Base-by-base conservation (phyloP, 441 rosid species). In the Mallotus repandus region DNA sequence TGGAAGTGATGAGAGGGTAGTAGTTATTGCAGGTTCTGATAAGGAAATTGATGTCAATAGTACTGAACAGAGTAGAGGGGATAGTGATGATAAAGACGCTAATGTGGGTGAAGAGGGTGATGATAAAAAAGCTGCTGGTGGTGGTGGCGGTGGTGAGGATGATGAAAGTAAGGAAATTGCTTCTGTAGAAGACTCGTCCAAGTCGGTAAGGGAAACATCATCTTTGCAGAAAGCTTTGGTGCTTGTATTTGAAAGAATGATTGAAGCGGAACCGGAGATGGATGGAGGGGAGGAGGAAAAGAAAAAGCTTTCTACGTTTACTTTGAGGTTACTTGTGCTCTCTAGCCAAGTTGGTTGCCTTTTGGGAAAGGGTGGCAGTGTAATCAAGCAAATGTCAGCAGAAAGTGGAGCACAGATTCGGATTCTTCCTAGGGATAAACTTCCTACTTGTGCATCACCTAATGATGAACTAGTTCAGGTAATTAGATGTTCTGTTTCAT, bases 391-490 rank as follows among this genome's bases (percentile, higher is more conserved):
- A 83, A 88, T 84, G 86, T 72, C 84, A 41, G 65, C 86, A 22
- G 87, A 84, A 63, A 89, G 93, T 80, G 89, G 94, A 67, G 90
- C 94, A 32, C 87, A 91, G 50, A 85, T 91, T 75, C 88, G 84
- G 29, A 81, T 91, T 77, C 86, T 89, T 78, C 87, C 93, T 2
- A 84, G 87, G 83, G 93, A 91, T 79, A 85, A 88, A 76, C 87
- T 84, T 72, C 93, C 97, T 63, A 18, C 14, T 0, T 85, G 88
- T 82, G 86, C 87, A 66, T 84, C 84, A 64, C 77, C 83, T 69
- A 77, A 83, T 45, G 90, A 91, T 82, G 91, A 88, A 65, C 71
- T 91, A 60, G 88, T 88, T 70, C 90, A 81, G 93, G 94, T 88
- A 29, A 29, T 29, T 29, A 29, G 76, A 63, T 67, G 55, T n/a